Evolutionary conservation across 2,329 filamentous ascomycete species (phyloP).

Genomic region (Xenoacremonium recifei): DNA sequence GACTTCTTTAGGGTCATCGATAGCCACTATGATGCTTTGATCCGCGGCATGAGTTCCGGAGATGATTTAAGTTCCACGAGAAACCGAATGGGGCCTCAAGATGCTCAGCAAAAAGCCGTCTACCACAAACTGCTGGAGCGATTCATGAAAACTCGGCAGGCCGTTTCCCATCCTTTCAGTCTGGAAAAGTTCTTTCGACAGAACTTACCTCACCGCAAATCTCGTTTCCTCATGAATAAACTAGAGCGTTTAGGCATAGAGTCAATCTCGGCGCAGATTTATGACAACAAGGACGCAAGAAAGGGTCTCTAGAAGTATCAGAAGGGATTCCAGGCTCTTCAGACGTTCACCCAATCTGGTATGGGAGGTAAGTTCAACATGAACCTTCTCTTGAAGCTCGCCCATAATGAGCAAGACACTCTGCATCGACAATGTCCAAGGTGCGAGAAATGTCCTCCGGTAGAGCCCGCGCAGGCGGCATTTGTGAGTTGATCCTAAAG

Average conservation of each 20-base stretch:
- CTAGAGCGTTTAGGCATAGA: not conserved
- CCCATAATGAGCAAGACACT: slow-evolving; percentile 9
- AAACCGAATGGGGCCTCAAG: no score
- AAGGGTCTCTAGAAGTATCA: slow-evolving; percentile 7
- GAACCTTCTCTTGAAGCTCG: slow-evolving; percentile 6
- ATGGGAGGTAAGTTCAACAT: slow-evolving; percentile 23
- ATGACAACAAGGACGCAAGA: not conserved
- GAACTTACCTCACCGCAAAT: no score
- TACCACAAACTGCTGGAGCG: not conserved
- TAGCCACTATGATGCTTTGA: no score
- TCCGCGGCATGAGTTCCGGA: no score
- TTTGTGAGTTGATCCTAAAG: slow-evolving; percentile 10
- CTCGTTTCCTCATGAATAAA: not conserved
- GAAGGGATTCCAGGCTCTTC: slow-evolving; percentile 11
- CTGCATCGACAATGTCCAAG: slow-evolving; percentile 2
- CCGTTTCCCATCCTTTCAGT: slow-evolving; percentile 26
- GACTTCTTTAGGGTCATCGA: not conserved
- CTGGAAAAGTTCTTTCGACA: slow-evolving; percentile 26
- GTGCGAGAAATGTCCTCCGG: slow-evolving; percentile 1
- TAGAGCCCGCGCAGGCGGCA: not conserved
- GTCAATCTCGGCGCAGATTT: slow-evolving; percentile 10
- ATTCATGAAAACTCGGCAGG: slow-evolving; percentile 15
- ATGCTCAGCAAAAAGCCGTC: not conserved
- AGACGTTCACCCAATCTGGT: not conserved
- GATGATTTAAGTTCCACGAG: no score